These are phyloP conservation scores for Ustilago bromivora DNA, from an alignment of 1,284 basidiomycete species.

Conservation along the genomic window DNA sequence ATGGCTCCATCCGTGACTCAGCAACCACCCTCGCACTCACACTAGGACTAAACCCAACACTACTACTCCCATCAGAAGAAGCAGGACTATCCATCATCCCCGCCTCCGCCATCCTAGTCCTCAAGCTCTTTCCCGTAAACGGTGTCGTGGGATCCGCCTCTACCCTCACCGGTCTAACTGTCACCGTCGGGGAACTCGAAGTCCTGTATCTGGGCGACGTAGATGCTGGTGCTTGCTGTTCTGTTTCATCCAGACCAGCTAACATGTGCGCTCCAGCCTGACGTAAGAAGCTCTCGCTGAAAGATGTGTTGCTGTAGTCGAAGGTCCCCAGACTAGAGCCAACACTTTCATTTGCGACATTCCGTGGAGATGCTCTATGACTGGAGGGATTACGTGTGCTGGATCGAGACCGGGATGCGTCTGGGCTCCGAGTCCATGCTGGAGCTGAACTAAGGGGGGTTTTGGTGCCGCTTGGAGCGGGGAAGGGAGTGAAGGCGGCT, in stretches of 20 bases:
- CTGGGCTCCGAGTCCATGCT: conserved; percentile 42
- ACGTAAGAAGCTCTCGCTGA: conserved; percentile 62
- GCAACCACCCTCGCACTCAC: conserved; percentile 11
- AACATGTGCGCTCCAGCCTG: conserved; percentile 58
- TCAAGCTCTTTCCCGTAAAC: conserved; percentile 37
- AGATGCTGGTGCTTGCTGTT: background rate
- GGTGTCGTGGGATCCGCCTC: conserved; percentile 23
- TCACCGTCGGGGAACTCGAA: conserved; percentile 29
- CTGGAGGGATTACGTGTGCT: conserved; percentile 1
- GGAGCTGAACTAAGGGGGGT: background rate
- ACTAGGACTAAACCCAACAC: conserved; percentile 21
- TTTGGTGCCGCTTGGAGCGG: conserved; percentile 11
- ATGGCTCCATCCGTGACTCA: background rate
- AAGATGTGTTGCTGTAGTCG: conserved; percentile 57
- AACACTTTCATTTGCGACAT: conserved; percentile 33
- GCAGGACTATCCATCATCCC: conserved; percentile 37
- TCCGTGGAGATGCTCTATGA: conserved; percentile 5
- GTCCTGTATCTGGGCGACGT: conserved; percentile 23
- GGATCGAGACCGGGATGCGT: conserved; percentile 29
- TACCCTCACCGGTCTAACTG: conserved; percentile 20
- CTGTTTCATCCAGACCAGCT: conserved; percentile 46
- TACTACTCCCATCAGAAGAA: conserved; percentile 35
- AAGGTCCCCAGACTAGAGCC: conserved; percentile 41
- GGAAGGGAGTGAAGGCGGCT: conserved; percentile 3
- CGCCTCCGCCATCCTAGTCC: conserved; percentile 35